Evolutionary conservation across 2,329 filamentous ascomycete species (phyloP).

Genomic region (Aspergillus puulaauensis): DNA sequence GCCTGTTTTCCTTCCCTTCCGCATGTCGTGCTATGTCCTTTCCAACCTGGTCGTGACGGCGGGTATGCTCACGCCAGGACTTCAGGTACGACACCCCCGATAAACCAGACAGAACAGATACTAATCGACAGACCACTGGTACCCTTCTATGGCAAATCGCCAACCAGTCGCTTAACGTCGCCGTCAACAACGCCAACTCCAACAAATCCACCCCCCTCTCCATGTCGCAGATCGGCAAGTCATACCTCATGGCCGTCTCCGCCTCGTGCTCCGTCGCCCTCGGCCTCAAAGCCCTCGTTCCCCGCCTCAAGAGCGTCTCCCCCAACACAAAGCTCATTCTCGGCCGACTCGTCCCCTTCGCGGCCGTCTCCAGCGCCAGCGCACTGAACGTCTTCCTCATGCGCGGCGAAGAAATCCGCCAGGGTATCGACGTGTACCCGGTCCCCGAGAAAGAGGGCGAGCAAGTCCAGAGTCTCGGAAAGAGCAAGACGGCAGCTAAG

Average conservation of each 20-base stretch:
- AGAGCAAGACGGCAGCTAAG: constrained; percentile 82
- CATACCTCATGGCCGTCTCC: constrained; percentile 86
- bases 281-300: constrained; percentile 86
- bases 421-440: constrained; percentile 89
- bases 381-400: constrained; percentile 96
- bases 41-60: constrained; percentile 93
- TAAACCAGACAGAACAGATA: background rate
- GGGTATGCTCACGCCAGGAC: constrained; percentile 91
- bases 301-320: constrained; percentile 73
- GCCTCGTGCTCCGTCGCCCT: constrained; percentile 93
- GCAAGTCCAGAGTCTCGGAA: constrained; percentile 72
- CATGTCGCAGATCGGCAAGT: constrained; percentile 76
- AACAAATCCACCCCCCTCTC: constrained; percentile 95
- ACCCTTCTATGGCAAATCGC: constrained; percentile 92
- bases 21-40: constrained; percentile 94
- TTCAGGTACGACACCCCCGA: constrained; percentile 56
- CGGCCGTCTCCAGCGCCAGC: constrained; percentile 87
- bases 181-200: constrained; percentile 95
- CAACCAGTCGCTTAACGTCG: constrained; percentile 97
- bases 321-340: constrained; percentile 75
- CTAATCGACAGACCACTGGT: constrained; percentile 62
- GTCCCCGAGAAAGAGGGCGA: constrained; percentile 67
- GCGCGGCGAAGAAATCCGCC: constrained; percentile 92
- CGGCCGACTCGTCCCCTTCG: constrained; percentile 88
- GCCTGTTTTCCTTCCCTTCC: constrained; percentile 89